phyloP scores from a whole-genome alignment of 1,284 basidiomycete species.

The Tylopilus orsonianus region DNA sequence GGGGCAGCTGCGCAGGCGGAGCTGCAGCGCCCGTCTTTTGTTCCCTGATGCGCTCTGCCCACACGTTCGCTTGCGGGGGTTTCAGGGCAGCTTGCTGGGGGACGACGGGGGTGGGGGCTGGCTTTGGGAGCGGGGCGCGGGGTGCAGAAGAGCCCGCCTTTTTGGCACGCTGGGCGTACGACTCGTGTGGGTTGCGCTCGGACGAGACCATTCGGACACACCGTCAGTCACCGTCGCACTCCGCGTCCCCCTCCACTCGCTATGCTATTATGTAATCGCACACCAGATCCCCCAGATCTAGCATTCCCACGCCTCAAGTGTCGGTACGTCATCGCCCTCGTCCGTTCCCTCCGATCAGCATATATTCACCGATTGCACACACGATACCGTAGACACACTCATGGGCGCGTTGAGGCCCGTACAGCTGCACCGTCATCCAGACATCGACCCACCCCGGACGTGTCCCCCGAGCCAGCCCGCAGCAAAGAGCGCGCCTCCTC shows the following conservation, averaged over 20 bases:
- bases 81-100: constrained; percentile 17
- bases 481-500: constrained; percentile 34
- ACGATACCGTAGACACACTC: constrained; percentile 1
- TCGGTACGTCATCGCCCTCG: background rate
- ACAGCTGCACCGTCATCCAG: constrained; percentile 10
- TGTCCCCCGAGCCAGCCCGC: constrained; percentile 16
- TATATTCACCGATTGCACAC: too few relatives aligned
- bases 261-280: constrained; percentile 24
- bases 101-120: background rate
- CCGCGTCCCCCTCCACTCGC: constrained; percentile 19
- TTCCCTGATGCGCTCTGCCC: constrained; percentile 33
- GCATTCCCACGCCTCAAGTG: constrained; percentile 31
- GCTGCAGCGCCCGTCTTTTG: constrained; percentile 24
- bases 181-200: constrained; percentile 41
- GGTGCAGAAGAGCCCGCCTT: constrained; percentile 27
- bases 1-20: constrained; percentile 18
- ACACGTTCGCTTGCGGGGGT: constrained; percentile 25
- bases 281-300: constrained; percentile 13
- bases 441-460: constrained; percentile 15
- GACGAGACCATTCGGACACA: constrained; percentile 40
- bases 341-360: too few relatives aligned
- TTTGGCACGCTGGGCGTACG: constrained; percentile 64
- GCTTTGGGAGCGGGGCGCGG: constrained; percentile 2
- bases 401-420: constrained; percentile 42
- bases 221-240: constrained; percentile 29